Base-by-base conservation (phyloP, 1,139 yeast genomes). In the Nakaseomyces kungkrabaensis region DNA sequence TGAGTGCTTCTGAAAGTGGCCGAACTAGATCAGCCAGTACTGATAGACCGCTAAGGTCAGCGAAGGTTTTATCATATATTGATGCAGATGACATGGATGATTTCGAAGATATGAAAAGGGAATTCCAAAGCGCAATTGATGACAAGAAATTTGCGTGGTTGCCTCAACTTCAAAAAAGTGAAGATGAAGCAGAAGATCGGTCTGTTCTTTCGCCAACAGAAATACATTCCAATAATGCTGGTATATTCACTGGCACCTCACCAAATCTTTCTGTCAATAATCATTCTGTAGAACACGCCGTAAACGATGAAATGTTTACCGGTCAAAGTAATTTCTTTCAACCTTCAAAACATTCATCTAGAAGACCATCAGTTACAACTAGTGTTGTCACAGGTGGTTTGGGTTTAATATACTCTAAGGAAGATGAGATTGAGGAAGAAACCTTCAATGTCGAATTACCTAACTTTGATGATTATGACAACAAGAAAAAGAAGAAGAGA, bases 51-150 rank as follows among this genome's bases (percentile, higher is more conserved):
- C 58, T 59, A 5, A 52, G 58, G 41, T 57, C 63, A n/a, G 61
- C 63, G 11, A 59, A 56, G 43, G 62, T 62, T 5, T 47, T 62
- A 27, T 60, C 66, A 1, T 56, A 53, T 37, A 54, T 59, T 27
- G 66, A 55, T 24, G 64, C 62, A 2, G 66, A 62, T 44, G 68
- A 65, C 50, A 54, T 63, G 57, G 63, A 61, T 46, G 68, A 65
- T 36, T 65, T 62, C 50, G 55, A 61, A 41, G 61, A 59, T 50
- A 50, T 65, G 33, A 67, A 65, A 48, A 61, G 61, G 34, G 67
- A 56, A 26, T 63, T 65, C 43, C 50, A 56, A 42, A 54, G 56
- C 45, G 63, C 61, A 7, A 49, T 59, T 31, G 60, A 56, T 43
- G 60, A 56, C 10, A 58, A 56, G 29, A 64, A 62, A 13, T 49